Evolutionary conservation across 495 filamentous ascomycete genomes (phyloP), one percentile per base, ranked within the genome.

Genomic region (Tuber umbilicatum): DNA sequence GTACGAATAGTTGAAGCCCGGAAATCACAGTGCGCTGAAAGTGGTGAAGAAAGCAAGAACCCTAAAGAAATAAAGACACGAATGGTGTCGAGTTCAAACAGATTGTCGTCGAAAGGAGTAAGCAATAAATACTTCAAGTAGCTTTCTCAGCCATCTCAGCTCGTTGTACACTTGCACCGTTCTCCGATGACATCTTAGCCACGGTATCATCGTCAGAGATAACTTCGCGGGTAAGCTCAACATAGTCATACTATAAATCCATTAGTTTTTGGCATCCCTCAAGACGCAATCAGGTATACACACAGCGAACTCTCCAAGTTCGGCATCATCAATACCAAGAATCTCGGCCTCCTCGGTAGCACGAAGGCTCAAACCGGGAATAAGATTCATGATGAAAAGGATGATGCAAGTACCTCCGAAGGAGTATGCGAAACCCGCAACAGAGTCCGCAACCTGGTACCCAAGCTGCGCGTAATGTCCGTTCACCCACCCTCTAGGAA

Each of bases 291-390:
- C 12, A 37, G 31, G 31, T 41, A 69, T 73, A 81, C 80, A 69
- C 78, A 82, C 80, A 55, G 95, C 95, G 84, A 97, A 98, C 86
- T 98, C 94, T 83, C 94, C 94, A 82, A 97, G 94, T 85, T 98
- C 93, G 41, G 92, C 90, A 82, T 97, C 94, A 82, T 98, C 94
- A 75, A 97, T 94, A 78, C 94, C 94, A 72, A 94, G 85, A 50
- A 97, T 90, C 84, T 98, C 94, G 43, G 93, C 91, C 75, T 96
- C 92, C 82, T 97, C 92, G 27, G 85, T 86, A 0, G 91, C 91
- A 68, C 94, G 92, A 70, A 98, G 90, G 75, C 88, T 89, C 27
- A 97, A 86, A 19, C 92, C 92, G 2, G 94, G 94, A 55, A 97
- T 89, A 73, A 94, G 86, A 83, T 97, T 96, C 84, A 97, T 89